Conservation (phyloP, 805 yeast species). For the Candida coquimbonensis region DNA sequence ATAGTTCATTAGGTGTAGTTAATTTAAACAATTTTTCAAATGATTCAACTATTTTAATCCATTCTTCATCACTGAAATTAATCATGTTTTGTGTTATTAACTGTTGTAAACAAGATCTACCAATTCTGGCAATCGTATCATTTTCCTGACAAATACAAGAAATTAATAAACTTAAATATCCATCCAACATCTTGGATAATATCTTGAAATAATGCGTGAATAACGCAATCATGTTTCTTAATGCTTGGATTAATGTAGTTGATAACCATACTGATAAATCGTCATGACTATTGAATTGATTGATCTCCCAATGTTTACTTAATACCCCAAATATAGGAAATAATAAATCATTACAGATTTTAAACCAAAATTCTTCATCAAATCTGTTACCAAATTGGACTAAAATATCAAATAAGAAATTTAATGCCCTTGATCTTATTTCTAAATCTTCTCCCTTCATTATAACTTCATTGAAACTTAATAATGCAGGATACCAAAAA, state of each 20-base stretch:
- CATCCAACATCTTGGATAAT: slow-evolving; percentile 67
- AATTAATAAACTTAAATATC: slow-evolving; percentile 67
- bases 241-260: slow-evolving; percentile 91
- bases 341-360: slow-evolving; percentile 65
- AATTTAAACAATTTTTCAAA: slow-evolving; percentile 65
- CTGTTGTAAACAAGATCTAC: slow-evolving; percentile 80
- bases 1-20: slow-evolving; percentile 83
- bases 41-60: slow-evolving; percentile 64
- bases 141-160: slow-evolving; percentile 95
- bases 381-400: slow-evolving; percentile 76
- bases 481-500: slow-evolving; percentile 82
- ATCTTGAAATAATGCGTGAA: slow-evolving; percentile 78
- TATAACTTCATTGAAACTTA: slow-evolving; percentile 79
- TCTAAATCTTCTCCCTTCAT: slow-evolving; percentile 94
- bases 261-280: slow-evolving; percentile 93
- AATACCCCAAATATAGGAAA: slow-evolving; percentile 88
- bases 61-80: slow-evolving; percentile 58
- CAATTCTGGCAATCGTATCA: slow-evolving; percentile 93
- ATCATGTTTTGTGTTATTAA: slow-evolving; percentile 68
- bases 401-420: slow-evolving; percentile 72
- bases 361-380: slow-evolving; percentile 72
- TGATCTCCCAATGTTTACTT: slow-evolving; percentile 66
- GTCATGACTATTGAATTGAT: slow-evolving; percentile 64
- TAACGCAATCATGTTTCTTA: slow-evolving; percentile 78
- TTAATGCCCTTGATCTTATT: slow-evolving; percentile 84